phyloP scores from a whole-genome alignment of 331 rosid genomes.

The Erythrophleum ivorense region DNA sequence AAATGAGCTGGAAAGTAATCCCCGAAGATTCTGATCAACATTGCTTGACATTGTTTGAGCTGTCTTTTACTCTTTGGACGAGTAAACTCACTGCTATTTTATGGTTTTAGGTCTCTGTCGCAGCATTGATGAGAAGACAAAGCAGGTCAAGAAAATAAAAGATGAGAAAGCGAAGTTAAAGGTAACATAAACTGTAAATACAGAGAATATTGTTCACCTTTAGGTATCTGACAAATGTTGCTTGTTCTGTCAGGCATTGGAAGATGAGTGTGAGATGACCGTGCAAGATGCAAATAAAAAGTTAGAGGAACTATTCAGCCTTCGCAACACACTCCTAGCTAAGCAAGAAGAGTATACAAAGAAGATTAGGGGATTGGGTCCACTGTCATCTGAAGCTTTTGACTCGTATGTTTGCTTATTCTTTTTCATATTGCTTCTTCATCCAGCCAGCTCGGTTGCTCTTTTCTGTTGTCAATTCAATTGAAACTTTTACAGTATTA shows the following conservation, averaged over 20 bases:
- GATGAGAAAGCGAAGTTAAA: no score
- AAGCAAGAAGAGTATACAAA: constrained; percentile 85
- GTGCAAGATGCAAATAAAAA: constrained; percentile 93
- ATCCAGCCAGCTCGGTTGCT: no score
- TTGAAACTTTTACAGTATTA: no score
- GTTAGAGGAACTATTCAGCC: constrained; percentile 74
- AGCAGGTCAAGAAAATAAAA: no score
- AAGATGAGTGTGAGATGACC: constrained; percentile 71
- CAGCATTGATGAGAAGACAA: no score
- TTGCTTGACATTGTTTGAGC: no score
- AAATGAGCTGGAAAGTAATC: constrained; percentile 72
- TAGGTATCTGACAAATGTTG: constrained; percentile 38
- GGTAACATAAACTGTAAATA: no score
- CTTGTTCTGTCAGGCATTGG: constrained; percentile 66
- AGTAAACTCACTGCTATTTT: constrained; percentile 71
- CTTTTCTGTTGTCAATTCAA: background rate
- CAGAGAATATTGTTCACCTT: constrained; percentile 56
- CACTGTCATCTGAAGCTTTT: constrained; percentile 89
- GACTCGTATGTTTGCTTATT: constrained; percentile 66
- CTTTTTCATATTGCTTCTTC: background rate
- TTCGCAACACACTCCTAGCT: constrained; percentile 64
- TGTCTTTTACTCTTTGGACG: constrained; percentile 57
- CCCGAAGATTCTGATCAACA: constrained; percentile 28
- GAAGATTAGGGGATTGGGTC: constrained; percentile 86
- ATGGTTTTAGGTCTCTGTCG: no score